Evolutionary conservation across 2,329 filamentous ascomycete genomes (phyloP).

Genomic region (Bipolaris oryzae): DNA sequence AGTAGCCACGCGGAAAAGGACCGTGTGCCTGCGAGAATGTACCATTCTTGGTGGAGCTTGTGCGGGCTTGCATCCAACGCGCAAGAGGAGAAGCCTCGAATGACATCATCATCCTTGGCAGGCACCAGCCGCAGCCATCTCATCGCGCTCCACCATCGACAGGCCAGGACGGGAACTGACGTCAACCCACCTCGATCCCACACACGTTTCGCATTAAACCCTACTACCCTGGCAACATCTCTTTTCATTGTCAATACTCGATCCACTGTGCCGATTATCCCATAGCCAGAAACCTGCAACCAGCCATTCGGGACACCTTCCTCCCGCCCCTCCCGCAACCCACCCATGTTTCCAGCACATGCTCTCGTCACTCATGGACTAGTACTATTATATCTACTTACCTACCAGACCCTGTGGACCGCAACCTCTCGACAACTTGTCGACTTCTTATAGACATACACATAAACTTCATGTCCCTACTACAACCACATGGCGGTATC

Average conservation of each 20-base stretch:
- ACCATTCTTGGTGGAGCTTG: constrained; percentile 19
- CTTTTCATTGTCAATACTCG: too few species aligned
- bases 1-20: constrained; percentile 11
- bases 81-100: constrained; percentile 14
- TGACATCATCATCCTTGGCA: constrained; percentile 29
- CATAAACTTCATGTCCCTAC: too few species aligned
- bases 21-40: constrained; percentile 15
- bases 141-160: neutral
- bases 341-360: neutral
- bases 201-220: too few species aligned
- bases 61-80: constrained; percentile 4
- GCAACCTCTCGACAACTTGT: neutral
- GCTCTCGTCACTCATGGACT: neutral
- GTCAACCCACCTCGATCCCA: too few species aligned
- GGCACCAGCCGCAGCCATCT: constrained; percentile 8
- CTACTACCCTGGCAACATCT: too few species aligned
- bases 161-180: too few species aligned
- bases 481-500: neutral
- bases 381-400: too few species aligned
- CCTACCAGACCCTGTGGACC: neutral
- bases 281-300: neutral
- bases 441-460: neutral
- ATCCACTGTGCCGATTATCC: constrained; percentile 10
- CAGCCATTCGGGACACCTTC: neutral
- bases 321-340: neutral